A percentile compares a stretch with the other conserved stretches of the same genome.
Conservation (phyloP, 2,329 filamentous ascomycete species). For the Mycosphaerella sp. region DNA sequence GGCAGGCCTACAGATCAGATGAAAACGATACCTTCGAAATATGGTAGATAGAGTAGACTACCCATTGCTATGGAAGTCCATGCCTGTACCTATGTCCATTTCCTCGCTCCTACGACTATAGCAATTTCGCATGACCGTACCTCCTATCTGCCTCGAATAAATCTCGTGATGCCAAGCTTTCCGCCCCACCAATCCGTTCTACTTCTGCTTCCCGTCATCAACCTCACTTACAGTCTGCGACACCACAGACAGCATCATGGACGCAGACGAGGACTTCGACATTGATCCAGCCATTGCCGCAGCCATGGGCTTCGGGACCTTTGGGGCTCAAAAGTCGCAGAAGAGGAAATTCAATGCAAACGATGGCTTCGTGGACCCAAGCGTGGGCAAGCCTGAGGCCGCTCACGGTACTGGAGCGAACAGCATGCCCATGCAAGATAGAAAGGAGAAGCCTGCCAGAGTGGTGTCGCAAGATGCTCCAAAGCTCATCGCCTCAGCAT, state of each 20-base stretch:
- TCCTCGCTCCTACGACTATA: too few relatives aligned
- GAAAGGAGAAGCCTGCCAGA: not conserved
- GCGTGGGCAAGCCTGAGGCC: slow-evolving; percentile 30
- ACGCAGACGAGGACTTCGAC: slow-evolving; percentile 33
- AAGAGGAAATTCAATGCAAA: slow-evolving; percentile 61
- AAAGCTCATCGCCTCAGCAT: not conserved
- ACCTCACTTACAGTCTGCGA: not conserved
- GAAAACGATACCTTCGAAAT: slow-evolving; percentile 42
- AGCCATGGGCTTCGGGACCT: slow-evolving; percentile 67
- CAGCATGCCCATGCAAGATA: slow-evolving; percentile 21
- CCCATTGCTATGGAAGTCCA: too few relatives aligned
- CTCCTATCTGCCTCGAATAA: not conserved
- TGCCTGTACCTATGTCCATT: too few relatives aligned
- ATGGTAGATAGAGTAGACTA: slow-evolving; percentile 1
- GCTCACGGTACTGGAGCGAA: slow-evolving; percentile 29
- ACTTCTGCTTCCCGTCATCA: not conserved
- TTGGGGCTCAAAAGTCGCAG: slow-evolving; percentile 59
- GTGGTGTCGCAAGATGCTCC: not conserved
- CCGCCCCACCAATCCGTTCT: not conserved
- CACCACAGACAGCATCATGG: slow-evolving; percentile 10
- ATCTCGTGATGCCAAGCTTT: not conserved
- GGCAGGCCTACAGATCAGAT: slow-evolving; percentile 40
- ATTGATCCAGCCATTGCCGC: slow-evolving; percentile 54
- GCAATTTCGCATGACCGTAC: too few relatives aligned
- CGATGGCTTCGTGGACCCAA: slow-evolving; percentile 45